Evolutionary conservation across 768 basidiomycete genomes (phyloP), one percentile per base, ranked within the genome.

Genomic region (Tulasnella sp.): DNA sequence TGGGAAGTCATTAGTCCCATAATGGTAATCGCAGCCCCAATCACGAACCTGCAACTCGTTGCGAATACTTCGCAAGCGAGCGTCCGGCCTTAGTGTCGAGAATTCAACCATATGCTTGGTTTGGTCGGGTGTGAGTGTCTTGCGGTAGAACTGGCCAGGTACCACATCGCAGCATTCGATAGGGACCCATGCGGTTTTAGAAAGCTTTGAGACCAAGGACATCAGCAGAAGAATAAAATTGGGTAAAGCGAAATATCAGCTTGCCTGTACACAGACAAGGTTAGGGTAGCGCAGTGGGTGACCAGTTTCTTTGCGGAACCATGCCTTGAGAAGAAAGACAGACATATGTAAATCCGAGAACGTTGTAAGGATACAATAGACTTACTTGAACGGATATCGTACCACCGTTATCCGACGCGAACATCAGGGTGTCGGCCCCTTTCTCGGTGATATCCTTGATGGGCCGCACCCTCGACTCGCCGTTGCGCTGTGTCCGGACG

Each of bases 61-160:
- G 1, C 76, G 81, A 72, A 94, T 93, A 79, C 88, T 89, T 1
- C 81, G 83, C 10, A 94, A 86, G 16, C 92, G 89, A 0, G 91
- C 90, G 0, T 81, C 77, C 0, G 93, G 93, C 58, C 83, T 88
- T 86, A 89, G 90, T 0, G 91, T 92, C 0, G 93, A 88, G 80
- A 94, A 94, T 0, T 87, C 87, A 0, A 94, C 86, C 3, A 94
- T 88, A 0, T 88, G 87, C 73, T 87, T 88, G 0, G 91, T 91
- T 34, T 68, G 62, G 14, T 74, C 73, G 12, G 73, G 31, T 2
- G 2, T 18, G 82, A 91, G 91, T 73, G 92, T 90, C 80, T 91
- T 93, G 56, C 90, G 88, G 87, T 93, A 90, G 52, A 93, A 89
- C 82, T 94, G 93, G 0, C 93, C 93, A 0, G 87, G 83, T 0